Conservation (phyloP, 2,329 filamentous ascomycete species). For the Ascochyta viciae-villosae region DNA sequence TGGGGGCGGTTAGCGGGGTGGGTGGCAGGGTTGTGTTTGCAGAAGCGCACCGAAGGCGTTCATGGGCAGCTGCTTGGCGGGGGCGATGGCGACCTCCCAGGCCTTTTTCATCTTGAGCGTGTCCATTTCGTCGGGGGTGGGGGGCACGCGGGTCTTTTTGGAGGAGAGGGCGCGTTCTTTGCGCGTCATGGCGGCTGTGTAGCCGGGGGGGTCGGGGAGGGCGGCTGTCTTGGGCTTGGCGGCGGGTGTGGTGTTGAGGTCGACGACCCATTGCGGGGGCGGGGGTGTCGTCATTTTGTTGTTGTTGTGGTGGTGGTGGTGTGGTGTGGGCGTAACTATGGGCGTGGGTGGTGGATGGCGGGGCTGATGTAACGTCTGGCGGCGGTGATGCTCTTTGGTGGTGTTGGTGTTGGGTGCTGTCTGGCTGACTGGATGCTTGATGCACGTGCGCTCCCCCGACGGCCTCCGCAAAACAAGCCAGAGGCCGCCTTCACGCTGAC, state of each 20-base stretch:
- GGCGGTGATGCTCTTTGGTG: not conserved
- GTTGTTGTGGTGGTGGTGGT: constrained; percentile 23
- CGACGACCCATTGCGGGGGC: constrained; percentile 80
- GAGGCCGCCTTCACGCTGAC: constrained; percentile 18
- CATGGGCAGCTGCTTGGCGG: constrained; percentile 95
- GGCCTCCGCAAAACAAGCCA: constrained; percentile 24
- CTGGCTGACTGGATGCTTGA: constrained; percentile 4
- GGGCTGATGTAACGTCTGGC: constrained; percentile 3
- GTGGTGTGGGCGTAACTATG: not conserved
- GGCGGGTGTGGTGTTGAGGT: constrained; percentile 75
- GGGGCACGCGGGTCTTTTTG: constrained; percentile 66
- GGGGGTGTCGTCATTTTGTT: constrained; percentile 39
- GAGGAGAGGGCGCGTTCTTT: constrained; percentile 47
- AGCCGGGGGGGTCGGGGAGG: constrained; percentile 88
- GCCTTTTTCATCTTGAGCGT: constrained; percentile 97
- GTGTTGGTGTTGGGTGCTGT: constrained; percentile 5
- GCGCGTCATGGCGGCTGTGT: constrained; percentile 60
- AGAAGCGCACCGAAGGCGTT: constrained; percentile 78
- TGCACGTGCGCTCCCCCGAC: constrained; percentile 37
- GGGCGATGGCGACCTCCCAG: constrained; percentile 94
- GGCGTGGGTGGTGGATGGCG: constrained; percentile 10
- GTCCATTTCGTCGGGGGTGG: constrained; percentile 86
- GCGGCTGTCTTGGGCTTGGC: constrained; percentile 69
- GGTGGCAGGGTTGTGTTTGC: not conserved
- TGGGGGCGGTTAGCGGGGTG: constrained; percentile 16